Base-by-base conservation (phyloP, 139 green algal genomes). In the Chlamydomonas sphaeroides region DNA sequence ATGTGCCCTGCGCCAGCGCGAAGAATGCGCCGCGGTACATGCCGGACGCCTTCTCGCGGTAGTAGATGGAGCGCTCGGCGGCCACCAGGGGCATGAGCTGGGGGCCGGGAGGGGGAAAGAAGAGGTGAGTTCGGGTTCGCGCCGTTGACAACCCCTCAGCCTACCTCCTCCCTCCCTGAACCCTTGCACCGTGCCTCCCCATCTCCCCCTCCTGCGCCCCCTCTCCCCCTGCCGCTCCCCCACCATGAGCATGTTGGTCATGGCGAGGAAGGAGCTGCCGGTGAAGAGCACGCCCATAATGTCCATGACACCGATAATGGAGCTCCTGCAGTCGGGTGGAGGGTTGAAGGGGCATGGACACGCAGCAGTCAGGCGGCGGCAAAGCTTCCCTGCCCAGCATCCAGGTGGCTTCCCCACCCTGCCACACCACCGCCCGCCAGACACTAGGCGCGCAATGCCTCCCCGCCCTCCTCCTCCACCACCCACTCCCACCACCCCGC, bases 271-370 rank as follows among this genome's bases (percentile, higher is more conserved):
- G 0, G 76, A 61, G 18, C 79, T 86, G 62, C 62, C 80, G 48
- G 80, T 78, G 83, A 88, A 95, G 59, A 95, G 71, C 8, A 80
- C 88, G 17, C 90, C 90, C 76, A 91, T 75, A 23, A 95, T 89
- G 83, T 96, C 93, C 45, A 88, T 78, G 32, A 96, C 74, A 23
- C 45, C 77, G 35, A 84, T 20, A 48, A 84, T 21, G 7, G 48
- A 28, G 77, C 14, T 33, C 41, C 75, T 82, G 75, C 8, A 33
- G 48, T 18, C 49, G 49, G 49, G 18, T 17, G 8, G 18, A 56
- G 45, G 45, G 10, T 21, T 10, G 45, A 10, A 51, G 45, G 45
- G 10, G 14, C 10, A 14, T 14, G 14, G 45, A 14, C 45, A 51
- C 10, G 45, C 45, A 51, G 45, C 45, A 51, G 45, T 10, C 45